Base-by-base conservation (phyloP, 2,329 filamentous ascomycete species). In the Ceratocystis ficicola region DNA sequence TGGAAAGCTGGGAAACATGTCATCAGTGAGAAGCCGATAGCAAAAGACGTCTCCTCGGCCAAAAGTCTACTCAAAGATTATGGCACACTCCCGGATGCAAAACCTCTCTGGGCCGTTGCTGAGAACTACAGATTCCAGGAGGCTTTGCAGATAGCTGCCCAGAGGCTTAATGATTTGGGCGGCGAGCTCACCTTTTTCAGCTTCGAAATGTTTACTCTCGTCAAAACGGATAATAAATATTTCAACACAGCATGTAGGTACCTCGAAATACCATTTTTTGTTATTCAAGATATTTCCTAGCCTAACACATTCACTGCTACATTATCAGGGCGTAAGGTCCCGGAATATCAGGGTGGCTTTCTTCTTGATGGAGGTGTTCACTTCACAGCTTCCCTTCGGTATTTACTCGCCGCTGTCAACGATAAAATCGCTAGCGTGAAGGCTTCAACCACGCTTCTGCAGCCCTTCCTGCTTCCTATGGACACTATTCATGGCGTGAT, bases 321-420 rank as follows among this genome's bases (percentile, higher is more conserved):
- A 7, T 15, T 57, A 12, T 1, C 46, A 68, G 67, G 88, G 89
- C 83, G 89, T 65, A 86, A 86, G 73, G 80, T 76, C 65, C 88
- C 88, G 1, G 78, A 81, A 64, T 83, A 89, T 72, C 87, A 90
- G 74, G 89, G 88, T 65, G 88, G 89, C 0, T 91, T 90, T 72
- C 73, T 91, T 65, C 81, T 92, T 1, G 88, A 92, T 71, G 87
- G 83, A 15, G 88, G 89, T 55, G 86, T 92, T 30, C 89, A 92
- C 73, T 86, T 83, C 68, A 77, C 85, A 5, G 88, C 88, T 6
- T 84, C 76, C 0, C 78, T 86, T 62, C 78, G 88, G 17, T 73
- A 82, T 41, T 72, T 92, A 52, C 75, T 90, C 1, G 68, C 74
- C 0, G 76, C 77, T 3, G 76, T 76, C 17, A 73, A 80, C 60